Base-by-base conservation (phyloP, 2,329 filamentous ascomycete genomes). In the Xylariales sp. region DNA sequence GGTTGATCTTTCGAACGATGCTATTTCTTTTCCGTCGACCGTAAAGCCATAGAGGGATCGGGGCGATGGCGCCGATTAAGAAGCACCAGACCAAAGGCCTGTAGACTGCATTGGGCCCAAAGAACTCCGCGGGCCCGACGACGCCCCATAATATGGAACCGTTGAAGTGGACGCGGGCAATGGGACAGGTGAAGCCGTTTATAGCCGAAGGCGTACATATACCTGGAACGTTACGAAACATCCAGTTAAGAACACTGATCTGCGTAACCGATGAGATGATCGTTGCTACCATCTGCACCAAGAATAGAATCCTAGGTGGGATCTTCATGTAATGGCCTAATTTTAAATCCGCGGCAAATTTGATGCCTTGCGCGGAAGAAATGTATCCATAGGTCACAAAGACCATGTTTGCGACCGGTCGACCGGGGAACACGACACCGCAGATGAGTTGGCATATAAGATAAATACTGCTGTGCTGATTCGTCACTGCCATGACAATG, bases 341-440 rank as follows among this genome's bases (percentile, higher is more conserved):
- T 79, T 97, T 97, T 58, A 97, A 85, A 78, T 97, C 93, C 1
- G 92, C 90, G 1, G 92, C 91, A 77, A 97, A 97, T 77, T 97
- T 96, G 78, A 97, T 91, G 34, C 93, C 93, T 81, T 97, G 93
- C 0, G 93, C 92, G 0, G 92, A 94, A 4, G 92, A 94, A 76
- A 96, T 96, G 80, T 96, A 97, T 69, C 93, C 93, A 77, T 96
- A 97, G 0, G 93, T 96, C 55, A 95, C 93, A 75, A 97, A 97
- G 43, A 97, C 92, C 93, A 97, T 97, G 79, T 97, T 96, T 58
- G 93, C 93, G 10, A 97, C 92, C 0, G 93, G 93, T 0, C 91
- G 90, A 34, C 93, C 93, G 0, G 93, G 93, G 77, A 97, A 97
- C 16, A 93, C 84, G 58, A 87, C 89, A 62, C 93, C 93, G 70